Evolutionary conservation across 192 early-diverging fungal genomes (phyloP).

Genomic region (Rhizoclosmatium globosum): DNA sequence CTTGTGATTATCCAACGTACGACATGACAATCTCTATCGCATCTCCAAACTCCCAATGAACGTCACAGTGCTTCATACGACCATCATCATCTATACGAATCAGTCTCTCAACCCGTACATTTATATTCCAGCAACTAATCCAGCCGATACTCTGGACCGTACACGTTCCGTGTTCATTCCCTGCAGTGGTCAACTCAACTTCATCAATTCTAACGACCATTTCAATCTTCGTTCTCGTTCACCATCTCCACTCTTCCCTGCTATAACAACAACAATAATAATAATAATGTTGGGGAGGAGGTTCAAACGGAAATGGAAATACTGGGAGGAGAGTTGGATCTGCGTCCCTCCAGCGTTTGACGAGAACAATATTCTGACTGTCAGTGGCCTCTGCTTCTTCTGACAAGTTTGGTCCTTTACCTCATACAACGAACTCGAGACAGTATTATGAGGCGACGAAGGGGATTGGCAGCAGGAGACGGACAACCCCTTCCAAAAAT

Average conservation of each 20-base stretch:
- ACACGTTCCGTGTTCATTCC: constrained; percentile 15
- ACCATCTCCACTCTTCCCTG: background rate
- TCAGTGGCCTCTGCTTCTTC: constrained; percentile 2
- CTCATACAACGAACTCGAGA: constrained; percentile 8
- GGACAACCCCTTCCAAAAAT: constrained; percentile 2
- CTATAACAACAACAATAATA: background rate
- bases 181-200: background rate
- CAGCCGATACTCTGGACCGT: constrained; percentile 28
- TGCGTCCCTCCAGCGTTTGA: background rate
- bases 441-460: background rate
- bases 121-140: constrained; percentile 2
- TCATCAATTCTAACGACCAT: constrained; percentile 2
- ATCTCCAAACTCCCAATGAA: constrained; percentile 4
- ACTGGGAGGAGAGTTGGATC: background rate
- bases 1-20: constrained; percentile 7
- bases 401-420: constrained; percentile 5
- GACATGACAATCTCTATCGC: background rate
- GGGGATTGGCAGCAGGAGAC: background rate
- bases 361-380: background rate
- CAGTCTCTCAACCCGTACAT: background rate
- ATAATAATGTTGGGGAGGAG: background rate
- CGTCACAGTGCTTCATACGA: background rate
- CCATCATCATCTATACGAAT: background rate
- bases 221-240: background rate
- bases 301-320: background rate